Base-by-base conservation (phyloP, 2,329 filamentous ascomycete genomes). In the Phialophora chinensis region DNA sequence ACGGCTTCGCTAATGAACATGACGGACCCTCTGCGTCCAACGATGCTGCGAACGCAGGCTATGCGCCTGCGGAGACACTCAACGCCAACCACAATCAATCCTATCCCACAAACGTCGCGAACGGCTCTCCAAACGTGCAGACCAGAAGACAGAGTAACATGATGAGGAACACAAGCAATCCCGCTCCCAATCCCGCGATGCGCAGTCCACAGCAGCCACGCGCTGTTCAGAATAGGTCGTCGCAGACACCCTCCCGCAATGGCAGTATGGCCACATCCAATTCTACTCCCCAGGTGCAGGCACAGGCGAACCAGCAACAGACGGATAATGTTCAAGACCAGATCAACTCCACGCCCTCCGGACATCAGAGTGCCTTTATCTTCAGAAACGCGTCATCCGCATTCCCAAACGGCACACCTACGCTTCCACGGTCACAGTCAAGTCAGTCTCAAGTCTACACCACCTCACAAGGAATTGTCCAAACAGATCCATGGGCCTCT, bases 301-400 rank as follows among this genome's bases (percentile, higher is more conserved):
- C 57, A 49, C 33, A 23, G 20, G 53, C 12, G 27, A 31, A 10
- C 29, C 27, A 23, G 17, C 60, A 57, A 14, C 47, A 47, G 42
- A 47, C 47, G 10, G 61, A 62, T 29, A n/a, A 61, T 23, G 33
- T 57, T 56, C 66, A 63, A 31, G 60, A 25, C 42, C 63, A 61
- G 29, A 33, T 59, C 23, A 42, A 61, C 27, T 38, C 55, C 14
- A 14, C 53, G 31, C 42, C 35, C 10, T n/a, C 55, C 52, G 42
- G 59, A 42, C 31, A 56, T 47, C 65, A 67, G 33, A 65, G 49
- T 59, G 62, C 50, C 52, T 65, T 67, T 17, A 62, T 71, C 42
- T 71, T 65, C 64, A 69, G 65, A 57, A 69, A 71, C 57, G 56
- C 69, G 25, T 65, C 69, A 17, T 71, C 69, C 17, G 62, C 65